Evolutionary conservation across 768 basidiomycete genomes (phyloP), one percentile per base, ranked within the genome.

Genomic region (Mycena latifolia): DNA sequence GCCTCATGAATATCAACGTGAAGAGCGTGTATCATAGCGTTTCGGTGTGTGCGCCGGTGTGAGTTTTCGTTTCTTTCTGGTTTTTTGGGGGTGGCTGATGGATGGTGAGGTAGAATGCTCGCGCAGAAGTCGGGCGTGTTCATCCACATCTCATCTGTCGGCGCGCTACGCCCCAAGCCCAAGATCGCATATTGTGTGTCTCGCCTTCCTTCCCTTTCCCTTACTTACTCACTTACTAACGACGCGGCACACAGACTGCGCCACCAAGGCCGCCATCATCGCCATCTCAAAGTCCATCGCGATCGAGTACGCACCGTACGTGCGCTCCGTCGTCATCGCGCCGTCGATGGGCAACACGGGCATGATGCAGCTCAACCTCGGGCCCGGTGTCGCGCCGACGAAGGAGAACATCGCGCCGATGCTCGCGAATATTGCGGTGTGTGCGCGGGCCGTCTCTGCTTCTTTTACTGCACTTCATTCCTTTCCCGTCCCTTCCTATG

Each of bases 261-360:
- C 61, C 22, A 63, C 61, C 17, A 63, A 63, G 14, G 61, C 61
- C 35, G 61, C 61, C 10, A 55, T 61, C 25, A 55, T 55, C 24
- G 61, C 61, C 24, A 63, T 63, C 20, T 63, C 53, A 17, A 63
- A 63, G 25, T 62, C 61, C 39, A 62, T 62, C 25, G 52, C 61
- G 8, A 55, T 62, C 41, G 61, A 62, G 25, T 63, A 63, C 53
- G 61, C 53, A 8, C 61, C 61, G 4, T n/a, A 48, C 28, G 46
- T 62, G 5, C 61, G 61, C 12, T 63, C 61, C 11, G 61, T 63
- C 12, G 53, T 63, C 7, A 63, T 63, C 22, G 61, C 61, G 33
- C 61, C 61, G 24, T 63, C 61, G 12, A 63, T 63, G 61, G 61
- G 61, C 33, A 63, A 63, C 45, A 63, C 61, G n/a, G 61, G 61